Evolutionary conservation across 2,329 filamentous ascomycete species (phyloP).

Genomic region (Penicillium sp.): DNA sequence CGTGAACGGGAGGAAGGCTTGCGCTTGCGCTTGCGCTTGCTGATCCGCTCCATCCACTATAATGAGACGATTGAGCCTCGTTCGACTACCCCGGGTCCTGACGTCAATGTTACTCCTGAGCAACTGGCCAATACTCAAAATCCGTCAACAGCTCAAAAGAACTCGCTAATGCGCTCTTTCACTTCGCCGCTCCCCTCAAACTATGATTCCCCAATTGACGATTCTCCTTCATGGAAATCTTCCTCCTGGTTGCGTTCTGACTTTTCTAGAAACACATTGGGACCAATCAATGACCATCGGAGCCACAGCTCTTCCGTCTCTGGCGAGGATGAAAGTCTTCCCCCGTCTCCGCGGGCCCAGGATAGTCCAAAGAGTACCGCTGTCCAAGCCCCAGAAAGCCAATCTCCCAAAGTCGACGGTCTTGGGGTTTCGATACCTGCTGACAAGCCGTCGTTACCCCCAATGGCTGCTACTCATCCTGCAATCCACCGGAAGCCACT

Average conservation of each 20-base stretch:
- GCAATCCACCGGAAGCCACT: constrained; percentile 49
- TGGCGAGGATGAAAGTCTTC: constrained; percentile 58
- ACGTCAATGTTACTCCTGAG: no score
- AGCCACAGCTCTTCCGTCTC: constrained; percentile 75
- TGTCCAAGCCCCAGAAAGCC: no score
- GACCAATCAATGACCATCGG: constrained; percentile 67
- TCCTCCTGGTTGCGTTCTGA: constrained; percentile 54
- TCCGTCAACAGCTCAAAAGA: constrained; percentile 58
- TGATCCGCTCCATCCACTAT: constrained; percentile 82
- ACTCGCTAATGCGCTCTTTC: constrained; percentile 65
- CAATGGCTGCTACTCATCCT: constrained; percentile 37
- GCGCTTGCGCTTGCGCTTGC: constrained; percentile 78
- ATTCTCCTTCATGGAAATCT: constrained; percentile 37
- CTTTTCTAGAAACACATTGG: constrained; percentile 68
- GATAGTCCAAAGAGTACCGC: constrained; percentile 61
- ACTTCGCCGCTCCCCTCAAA: constrained; percentile 56
- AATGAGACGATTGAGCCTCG: constrained; percentile 56
- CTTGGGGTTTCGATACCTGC: constrained; percentile 52
- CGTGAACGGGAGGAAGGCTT: constrained; percentile 87
- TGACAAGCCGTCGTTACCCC: constrained; percentile 38
- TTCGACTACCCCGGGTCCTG: constrained; percentile 59
- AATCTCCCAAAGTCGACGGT: no score
- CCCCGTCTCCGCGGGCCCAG: constrained; percentile 42
- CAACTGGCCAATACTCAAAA: no score
- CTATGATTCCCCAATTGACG: constrained; percentile 40